Conservation (phyloP, 73 alveolate species). For the Effrenium voratum region DNA sequence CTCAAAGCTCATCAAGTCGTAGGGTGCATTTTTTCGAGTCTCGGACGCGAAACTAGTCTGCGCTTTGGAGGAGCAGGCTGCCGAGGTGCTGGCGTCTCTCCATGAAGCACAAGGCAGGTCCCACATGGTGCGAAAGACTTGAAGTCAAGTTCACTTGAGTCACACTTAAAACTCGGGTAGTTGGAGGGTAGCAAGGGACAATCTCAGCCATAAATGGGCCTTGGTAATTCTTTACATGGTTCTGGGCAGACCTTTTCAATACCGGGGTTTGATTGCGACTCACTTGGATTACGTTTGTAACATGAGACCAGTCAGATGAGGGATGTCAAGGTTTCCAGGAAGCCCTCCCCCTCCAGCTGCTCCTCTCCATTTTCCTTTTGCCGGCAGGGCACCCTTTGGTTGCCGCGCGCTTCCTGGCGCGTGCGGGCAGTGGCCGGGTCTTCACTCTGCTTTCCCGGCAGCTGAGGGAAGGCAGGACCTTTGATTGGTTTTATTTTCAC, state of each 20-base stretch:
- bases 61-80: slow-evolving; percentile 23
- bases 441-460: slow-evolving; percentile 29
- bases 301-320: too few species aligned
- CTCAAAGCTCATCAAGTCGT: too few species aligned
- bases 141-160: too few species aligned
- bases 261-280: background rate
- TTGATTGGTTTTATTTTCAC: background rate
- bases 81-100: slow-evolving; percentile 67
- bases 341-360: too few species aligned
- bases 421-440: slow-evolving; percentile 44
- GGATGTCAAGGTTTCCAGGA: too few species aligned
- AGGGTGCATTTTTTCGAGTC: too few species aligned
- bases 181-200: background rate
- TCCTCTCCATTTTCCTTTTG: too few species aligned
- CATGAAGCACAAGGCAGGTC: slow-evolving; percentile 70
- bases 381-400: background rate
- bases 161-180: too few species aligned
- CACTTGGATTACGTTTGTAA: background rate
- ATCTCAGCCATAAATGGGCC: background rate
- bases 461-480: slow-evolving; percentile 25
- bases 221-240: too few species aligned
- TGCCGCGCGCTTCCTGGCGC: slow-evolving; percentile 59
- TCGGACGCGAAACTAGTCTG: background rate
- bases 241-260: background rate
- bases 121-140: background rate